phyloP scores from a whole-genome alignment of 768 basidiomycete genomes.

The Tulasnella sp. region DNA sequence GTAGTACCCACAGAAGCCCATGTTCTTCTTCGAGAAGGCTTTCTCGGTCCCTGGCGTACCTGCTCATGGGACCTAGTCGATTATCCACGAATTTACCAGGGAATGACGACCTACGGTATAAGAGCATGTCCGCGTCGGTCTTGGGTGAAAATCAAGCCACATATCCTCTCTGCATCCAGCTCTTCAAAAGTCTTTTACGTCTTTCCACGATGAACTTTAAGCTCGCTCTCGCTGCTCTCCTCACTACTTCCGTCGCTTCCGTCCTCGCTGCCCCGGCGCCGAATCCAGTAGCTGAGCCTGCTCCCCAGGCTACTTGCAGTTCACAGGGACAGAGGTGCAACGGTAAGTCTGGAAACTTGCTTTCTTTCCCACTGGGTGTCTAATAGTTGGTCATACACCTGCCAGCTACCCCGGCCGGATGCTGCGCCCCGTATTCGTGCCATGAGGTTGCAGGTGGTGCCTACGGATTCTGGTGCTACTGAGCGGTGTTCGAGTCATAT shows the following conservation, averaged over 20 bases:
- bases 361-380: not conserved
- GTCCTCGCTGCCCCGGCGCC: not conserved
- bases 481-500: not conserved
- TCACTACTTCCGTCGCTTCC: not conserved
- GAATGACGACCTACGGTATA: not conserved
- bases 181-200: not conserved
- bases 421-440: not conserved
- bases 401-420: not conserved
- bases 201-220: not conserved
- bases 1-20: not conserved
- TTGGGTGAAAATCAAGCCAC: too few species aligned
- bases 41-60: not conserved
- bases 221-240: not conserved
- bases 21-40: not conserved
- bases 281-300: not conserved
- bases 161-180: not conserved
- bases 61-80: not conserved
- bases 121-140: not conserved
- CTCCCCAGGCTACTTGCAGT: not conserved
- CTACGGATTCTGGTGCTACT: not conserved
- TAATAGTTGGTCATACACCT: not conserved
- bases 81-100: not conserved
- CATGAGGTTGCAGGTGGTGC: not conserved
- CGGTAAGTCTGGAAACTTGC: not conserved
- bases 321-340: not conserved